Evolutionary conservation across 495 filamentous ascomycete species (phyloP).

Genomic region (Penicillium lagena): DNA sequence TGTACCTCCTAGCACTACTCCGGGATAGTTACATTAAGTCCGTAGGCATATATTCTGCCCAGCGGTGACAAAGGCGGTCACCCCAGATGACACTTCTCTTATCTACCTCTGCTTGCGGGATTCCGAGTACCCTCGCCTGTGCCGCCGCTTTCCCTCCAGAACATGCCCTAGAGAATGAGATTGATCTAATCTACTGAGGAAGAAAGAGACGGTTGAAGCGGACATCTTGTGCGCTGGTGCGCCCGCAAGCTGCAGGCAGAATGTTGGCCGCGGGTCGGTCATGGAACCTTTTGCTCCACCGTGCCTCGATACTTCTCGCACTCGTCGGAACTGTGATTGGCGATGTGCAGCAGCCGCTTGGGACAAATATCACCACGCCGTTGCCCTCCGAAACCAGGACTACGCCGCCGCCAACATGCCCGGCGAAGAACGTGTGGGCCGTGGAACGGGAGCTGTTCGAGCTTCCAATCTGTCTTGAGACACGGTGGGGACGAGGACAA

Average conservation of each 20-base stretch:
- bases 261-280: conserved; percentile 14
- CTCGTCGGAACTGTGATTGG: conserved; percentile 2
- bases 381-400: too few species aligned
- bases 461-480: conserved; percentile 11
- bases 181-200: too few species aligned
- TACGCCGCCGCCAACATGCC: conserved; percentile 7
- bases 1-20: too few species aligned
- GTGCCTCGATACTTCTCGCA: conserved; percentile 3
- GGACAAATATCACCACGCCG: too few species aligned
- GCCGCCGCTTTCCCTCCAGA: too few species aligned
- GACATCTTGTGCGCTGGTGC: neutral
- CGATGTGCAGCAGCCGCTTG: neutral
- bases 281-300: conserved; percentile 3
- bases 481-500: conserved; percentile 5
- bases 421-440: conserved; percentile 9
- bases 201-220: neutral
- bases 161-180: too few species aligned
- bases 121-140: too few species aligned
- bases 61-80: too few species aligned
- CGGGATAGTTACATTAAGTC: too few species aligned
- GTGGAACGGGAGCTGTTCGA: conserved; percentile 13
- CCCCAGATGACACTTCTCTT: too few species aligned
- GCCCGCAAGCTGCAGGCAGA: neutral
- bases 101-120: too few species aligned
- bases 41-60: too few species aligned